Percentiles rank a stretch among this genome's conserved stretches.
Conservation (phyloP, 257 asterid species). For the Primulina tabacum region DNA sequence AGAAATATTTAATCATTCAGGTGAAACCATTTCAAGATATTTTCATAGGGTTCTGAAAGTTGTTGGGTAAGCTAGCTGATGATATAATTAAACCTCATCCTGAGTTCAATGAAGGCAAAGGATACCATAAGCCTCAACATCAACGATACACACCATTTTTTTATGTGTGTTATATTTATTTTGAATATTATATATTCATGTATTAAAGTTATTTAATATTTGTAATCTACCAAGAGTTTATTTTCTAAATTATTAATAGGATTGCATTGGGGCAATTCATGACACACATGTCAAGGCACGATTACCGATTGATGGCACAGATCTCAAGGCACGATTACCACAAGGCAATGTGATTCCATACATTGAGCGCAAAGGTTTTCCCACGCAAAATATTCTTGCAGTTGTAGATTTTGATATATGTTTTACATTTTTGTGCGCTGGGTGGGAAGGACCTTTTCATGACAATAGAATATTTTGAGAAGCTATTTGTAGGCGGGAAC, state of each 20-base stretch:
- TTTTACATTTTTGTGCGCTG: too few relatives aligned
- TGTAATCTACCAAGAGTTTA: not conserved
- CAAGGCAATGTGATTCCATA: too few relatives aligned
- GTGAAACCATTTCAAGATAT: too few relatives aligned
- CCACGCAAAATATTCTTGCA: too few relatives aligned
- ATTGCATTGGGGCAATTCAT: not conserved
- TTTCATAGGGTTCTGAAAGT: not conserved
- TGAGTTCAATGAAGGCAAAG: not conserved
- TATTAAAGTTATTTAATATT: not conserved
- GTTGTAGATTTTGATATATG: too few relatives aligned
- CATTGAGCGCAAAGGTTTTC: too few relatives aligned
- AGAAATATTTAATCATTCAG: not conserved
- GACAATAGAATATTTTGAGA: too few relatives aligned
- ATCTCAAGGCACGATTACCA: too few relatives aligned
- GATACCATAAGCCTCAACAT: not conserved
- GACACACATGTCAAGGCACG: not conserved
- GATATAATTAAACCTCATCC: constrained; percentile 3
- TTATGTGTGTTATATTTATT: not conserved
- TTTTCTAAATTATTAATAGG: not conserved
- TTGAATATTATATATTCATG: not conserved
- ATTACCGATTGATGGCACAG: constrained; percentile 13
- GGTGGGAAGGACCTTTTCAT: too few relatives aligned
- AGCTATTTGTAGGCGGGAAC: too few relatives aligned
- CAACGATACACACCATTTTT: not conserved
- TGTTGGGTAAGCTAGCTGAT: not conserved